Base-by-base conservation (phyloP, 2,329 filamentous ascomycete genomes). In the Ilyonectria destructans region DNA sequence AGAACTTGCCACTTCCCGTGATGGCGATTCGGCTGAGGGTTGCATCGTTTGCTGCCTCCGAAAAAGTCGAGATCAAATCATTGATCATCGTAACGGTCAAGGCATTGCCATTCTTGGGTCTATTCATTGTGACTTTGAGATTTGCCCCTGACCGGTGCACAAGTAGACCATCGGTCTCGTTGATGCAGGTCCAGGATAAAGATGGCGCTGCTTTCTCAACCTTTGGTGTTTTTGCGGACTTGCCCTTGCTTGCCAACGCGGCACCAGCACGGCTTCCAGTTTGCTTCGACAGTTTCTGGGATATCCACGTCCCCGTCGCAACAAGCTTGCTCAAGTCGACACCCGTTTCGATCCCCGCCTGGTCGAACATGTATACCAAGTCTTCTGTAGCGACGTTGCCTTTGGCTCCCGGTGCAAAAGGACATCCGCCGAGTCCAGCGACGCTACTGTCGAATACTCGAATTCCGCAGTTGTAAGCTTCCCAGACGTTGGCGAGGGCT, bases 401-500 rank as follows among this genome's bases (percentile, higher is more conserved):
- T 35, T 65, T 68, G 13, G 65, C 65, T 17, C 65, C 61, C 1
- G 65, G 65, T 1, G 65, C 65, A 63, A 64, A 68, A 4, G 65
- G 65, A 17, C 65, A 68, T 2, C 65, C 65, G 13, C 65, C 65
- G 5, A 68, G 23, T 1, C 65, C 65, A 4, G 61, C 60, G 21
- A 68, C 65, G 23, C 65, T 67, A 64, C 87, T 87, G 74, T 93
- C 91, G 73, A 93, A 93, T 0, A 88, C 88, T 12, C 89, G 80
- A 13, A 93, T 83, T 0, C 91, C 91, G 68, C 88, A 86, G 58
- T 89, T 86, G 19, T 92, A 86, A 2, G 88, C 88, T 19, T 91
- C 86, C 71, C 91, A 87, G 0, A 88, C 87, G 75, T 93, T 93
- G 2, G 90, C 88, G 2, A 92, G 82, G 1, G 90, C 91, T 75